Evolutionary conservation across 2,329 filamentous ascomycete species (phyloP).

Genomic region (Paraphaeosphaeria minitans): DNA sequence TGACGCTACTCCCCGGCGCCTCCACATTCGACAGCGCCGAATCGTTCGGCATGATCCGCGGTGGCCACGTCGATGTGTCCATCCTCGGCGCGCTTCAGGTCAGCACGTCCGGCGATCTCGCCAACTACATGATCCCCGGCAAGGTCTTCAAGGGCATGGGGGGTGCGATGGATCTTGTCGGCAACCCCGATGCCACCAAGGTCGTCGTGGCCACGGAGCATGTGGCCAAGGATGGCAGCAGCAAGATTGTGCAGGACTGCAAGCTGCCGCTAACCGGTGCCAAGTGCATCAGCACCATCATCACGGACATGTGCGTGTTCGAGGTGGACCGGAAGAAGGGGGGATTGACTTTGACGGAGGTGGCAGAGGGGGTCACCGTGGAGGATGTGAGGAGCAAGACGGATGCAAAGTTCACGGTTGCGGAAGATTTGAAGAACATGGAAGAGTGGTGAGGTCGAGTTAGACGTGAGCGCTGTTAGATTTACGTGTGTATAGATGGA

Average conservation of each 20-base stretch:
- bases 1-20: constrained; percentile 80
- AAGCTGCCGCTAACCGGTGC: constrained; percentile 46
- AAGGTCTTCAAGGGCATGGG: constrained; percentile 89
- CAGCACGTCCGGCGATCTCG: constrained; percentile 76
- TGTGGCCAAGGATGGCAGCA: constrained; percentile 87
- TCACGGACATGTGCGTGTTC: constrained; percentile 49
- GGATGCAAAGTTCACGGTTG: constrained; percentile 79
- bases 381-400: constrained; percentile 88
- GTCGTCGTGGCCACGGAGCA: constrained; percentile 95
- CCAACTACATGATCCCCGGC: constrained; percentile 91
- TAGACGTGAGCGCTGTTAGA: background rate
- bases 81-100: constrained; percentile 93
- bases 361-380: constrained; percentile 83
- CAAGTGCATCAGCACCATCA: constrained; percentile 45
- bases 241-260: constrained; percentile 81
- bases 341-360: constrained; percentile 74
- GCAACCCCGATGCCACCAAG: constrained; percentile 80
- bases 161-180: constrained; percentile 88
- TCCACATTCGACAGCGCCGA: constrained; percentile 84
- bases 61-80: constrained; percentile 82
- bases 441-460: constrained; percentile 22
- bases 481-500: background rate
- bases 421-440: constrained; percentile 82
- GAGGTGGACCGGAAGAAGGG: constrained; percentile 74
- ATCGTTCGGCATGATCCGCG: constrained; percentile 91